Base-by-base conservation (phyloP, 148 eudicot species). In the Silene uniflora region DNA sequence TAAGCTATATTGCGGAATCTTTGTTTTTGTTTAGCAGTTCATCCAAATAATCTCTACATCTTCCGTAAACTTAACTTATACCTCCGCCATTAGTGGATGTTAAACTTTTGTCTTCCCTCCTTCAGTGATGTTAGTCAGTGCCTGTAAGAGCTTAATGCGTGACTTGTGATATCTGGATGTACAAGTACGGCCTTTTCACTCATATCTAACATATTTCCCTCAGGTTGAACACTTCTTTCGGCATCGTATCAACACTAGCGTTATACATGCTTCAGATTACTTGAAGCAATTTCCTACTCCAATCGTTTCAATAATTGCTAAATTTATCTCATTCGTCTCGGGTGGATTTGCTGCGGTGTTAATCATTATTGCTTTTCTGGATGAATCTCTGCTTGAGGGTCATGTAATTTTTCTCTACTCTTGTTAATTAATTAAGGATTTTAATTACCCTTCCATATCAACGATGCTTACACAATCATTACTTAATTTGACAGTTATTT, bases 281-380 rank as follows among this genome's bases (percentile, higher is more conserved):
- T 66, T 95, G 75, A 95, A 92, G 86, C 97, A 95, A 75, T 95
- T 92, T 56, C 98, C 98, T 23, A 87, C 97, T 70, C 98, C 98
- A 21, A 85, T 89, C 67, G 73, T 95, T 77, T 86, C 96, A 1
- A 82, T 90, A 65, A 74, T 95, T 72, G 97, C 97, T 66, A 95
- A 92, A 76, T 92, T 95, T 75, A 92, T 95, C 67, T 89, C 98
- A 1, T 95, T 95, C 83, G 87, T 95, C 49, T 84, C 89, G 44
- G 98, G 98, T 79, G 97, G 98, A 54, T 89, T 92, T 84, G 96
- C 97, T 80, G 98, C 98, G 18, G 88, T 95, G 68, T 81, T 95
- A 74, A 90, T 95, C 79, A 92, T 95, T 76, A 90, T 95, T 76
- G 97, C 92, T 24, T 90, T 95, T 75, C 78, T 92, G 55, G 98